Evolutionary conservation across 106 monocot genomes (phyloP), one percentile per base, ranked within the genome.

Genomic region (Allium sativum): DNA sequence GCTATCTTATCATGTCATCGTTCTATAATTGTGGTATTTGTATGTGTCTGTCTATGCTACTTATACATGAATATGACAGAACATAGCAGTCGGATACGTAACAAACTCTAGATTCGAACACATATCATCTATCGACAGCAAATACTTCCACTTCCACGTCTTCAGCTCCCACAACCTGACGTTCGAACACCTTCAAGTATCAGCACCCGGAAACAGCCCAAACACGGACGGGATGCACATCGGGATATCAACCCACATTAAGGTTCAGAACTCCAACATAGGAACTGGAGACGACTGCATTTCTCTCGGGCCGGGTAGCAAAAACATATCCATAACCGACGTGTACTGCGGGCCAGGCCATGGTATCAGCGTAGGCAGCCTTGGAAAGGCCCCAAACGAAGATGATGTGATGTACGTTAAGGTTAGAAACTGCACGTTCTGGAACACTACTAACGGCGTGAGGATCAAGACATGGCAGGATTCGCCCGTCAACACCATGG

Each of bases 391-490:
- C 21, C 14, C 13, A 0, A 20, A 58, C 10, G 77, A 88, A 40
- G 48, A 22, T 31, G 62, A 77, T 45, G 83, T 88, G 10, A 10
- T 42, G 16, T 65, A 55, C 2, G 9, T 88, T 0, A 65, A 4
- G 0, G 69, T 88, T 8, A 20, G 15, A 2, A 75, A 83, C 44
- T 83, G 74, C 68, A 82, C 79, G 6, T 42, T 88, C 7, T 56
- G 9, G 1, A 54, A 65, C 12, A 74, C 80, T 1, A 42, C 20
- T 0, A 88, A 83, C 40, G 87, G 87, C 0, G 18, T 88, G 2
- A 57, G 83, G 51, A 69, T 88, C 69, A 87, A 87, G 68, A 82
- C 87, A 2, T 87, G 82, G 79, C 63, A 65, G 12, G 22, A 53
- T 6, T 73, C 70, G 14, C 31, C 31, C 5, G 55, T 40, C 6